Base-by-base conservation (phyloP, 2,329 filamentous ascomycete genomes). In the Hypoxylon sp. region DNA sequence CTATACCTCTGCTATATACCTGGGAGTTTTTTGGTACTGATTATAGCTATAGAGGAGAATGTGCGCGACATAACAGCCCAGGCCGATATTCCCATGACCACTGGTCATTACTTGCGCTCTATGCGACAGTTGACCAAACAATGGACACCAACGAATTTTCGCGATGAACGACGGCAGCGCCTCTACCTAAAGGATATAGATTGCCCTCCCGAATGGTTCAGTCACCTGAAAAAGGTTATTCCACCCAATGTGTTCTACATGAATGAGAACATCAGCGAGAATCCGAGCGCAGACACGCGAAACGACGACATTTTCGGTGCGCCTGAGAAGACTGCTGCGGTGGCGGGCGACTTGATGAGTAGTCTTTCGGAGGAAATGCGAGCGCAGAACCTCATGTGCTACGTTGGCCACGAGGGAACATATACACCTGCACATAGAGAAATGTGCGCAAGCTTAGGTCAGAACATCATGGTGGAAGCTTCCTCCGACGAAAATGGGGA, bases 111-210 rank as follows among this genome's bases (percentile, higher is more conserved):
- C 71, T 75, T 99, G 23, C 88, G 89, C 58, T 92, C 91, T 40
- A 89, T 97, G 88, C 81, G 83, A 29, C 84, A 89, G 60, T 82
- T 97, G 21, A 86, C 92, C 1, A 87, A 93, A 40, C 91, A 96
- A 67, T 96, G 90, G 77, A 88, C 79, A 6, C 76, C 83, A 0
- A 80, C 78, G 35, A 93, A 90, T 57, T 96, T 88, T 68, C 86
- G 86, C 52, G 89, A 95, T 58, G 84, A 90, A 55, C 82, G 84
- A 26, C 80, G 89, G 15, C 94, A 99, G 68, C 84, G 94, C 8
- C 83, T 97, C 1, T 99, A 99, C 68, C 75, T 97, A 16, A 99
- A 99, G 67, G 94, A 99, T 67, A 97, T 99, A 51, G 94, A 99
- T 69, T 97, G 92, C 62, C 94, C 94, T 0, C 75, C 81, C 1